Base-by-base conservation (phyloP, 225 moss, liverwort and hornwort genomes). In the Antitrichia curtipendula region DNA sequence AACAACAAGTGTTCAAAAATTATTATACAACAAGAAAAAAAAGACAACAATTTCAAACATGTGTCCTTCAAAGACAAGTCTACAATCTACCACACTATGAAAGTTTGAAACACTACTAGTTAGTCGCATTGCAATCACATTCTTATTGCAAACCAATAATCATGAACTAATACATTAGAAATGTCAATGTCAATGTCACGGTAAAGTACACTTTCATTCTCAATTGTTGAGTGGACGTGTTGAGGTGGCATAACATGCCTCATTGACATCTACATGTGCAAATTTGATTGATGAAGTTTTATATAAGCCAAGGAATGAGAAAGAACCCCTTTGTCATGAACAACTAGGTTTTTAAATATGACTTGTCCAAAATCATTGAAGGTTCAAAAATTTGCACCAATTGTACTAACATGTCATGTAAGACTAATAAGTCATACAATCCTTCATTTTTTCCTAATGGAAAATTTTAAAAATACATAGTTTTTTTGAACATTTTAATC, bases 211-310 rank as follows among this genome's bases (percentile, higher is more conserved):
- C 23, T 68, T 4, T 38, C 68, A 68, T 38, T 23, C 8, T 23
- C 13, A 68, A 68, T 38, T 38, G 13, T 22, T 38, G 12, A 68
- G 7, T 63, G 7, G 7, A 22, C 2, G 1, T 68, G 12, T 4
- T 0, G 0, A 68, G 1, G 22, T 68, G 13, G 38, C 2, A 13
- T 68, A 38, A 38, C 8, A 5, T 1, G 7, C 12, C 2, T 22
- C 2, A 1, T 66, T 0, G 0, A 12, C 12, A 66, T n/a, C 12
- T 0, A 21, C 1, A 20, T 68, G 4, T 66, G n/a, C 38, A 68
- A 38, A 68, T 4, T n/a, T 4, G 13, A 4, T 38, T 68, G 23
- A 68, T 38, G 38, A 66, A 68, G 22, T 38, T 68, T 13, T 0
- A 22, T 13, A 38, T 13, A 68, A 66, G 22, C 7, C 34, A 68